These are phyloP conservation scores for Talaromyces marneffei DNA, from an alignment of 2,329 filamentous ascomycete genomes.

Conservation along the genomic window DNA sequence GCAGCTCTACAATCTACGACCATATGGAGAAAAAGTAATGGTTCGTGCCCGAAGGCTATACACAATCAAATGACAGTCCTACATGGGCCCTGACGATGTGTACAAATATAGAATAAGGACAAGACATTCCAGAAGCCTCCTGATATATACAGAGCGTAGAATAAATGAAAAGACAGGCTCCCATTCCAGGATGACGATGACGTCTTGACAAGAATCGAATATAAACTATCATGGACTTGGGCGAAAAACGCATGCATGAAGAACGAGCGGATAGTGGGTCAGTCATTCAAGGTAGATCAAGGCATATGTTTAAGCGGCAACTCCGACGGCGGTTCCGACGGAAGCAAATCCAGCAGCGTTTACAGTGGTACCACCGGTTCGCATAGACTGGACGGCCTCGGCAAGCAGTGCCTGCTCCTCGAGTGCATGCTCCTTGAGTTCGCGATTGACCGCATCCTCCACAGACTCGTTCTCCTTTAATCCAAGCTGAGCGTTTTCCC, in stretches of 20 bases:
- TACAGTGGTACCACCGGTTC: slow-evolving; percentile 13
- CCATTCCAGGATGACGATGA: neutral
- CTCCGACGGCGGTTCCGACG: slow-evolving; percentile 24
- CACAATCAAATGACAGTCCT: slow-evolving; percentile 11
- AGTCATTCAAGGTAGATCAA: neutral
- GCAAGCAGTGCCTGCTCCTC: slow-evolving; percentile 11
- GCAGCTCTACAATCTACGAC: neutral
- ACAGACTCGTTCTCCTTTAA: slow-evolving; percentile 55
- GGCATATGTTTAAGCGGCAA: slow-evolving; percentile 18
- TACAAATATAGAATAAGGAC: slow-evolving; percentile 13
- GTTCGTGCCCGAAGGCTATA: neutral
- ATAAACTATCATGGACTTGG: neutral
- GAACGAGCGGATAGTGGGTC: slow-evolving; percentile 4
- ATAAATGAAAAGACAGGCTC: slow-evolving; percentile 1
- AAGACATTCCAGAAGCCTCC: slow-evolving; percentile 3
- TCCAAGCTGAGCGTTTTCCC: slow-evolving; percentile 84
- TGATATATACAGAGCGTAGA: neutral
- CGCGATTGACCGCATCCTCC: slow-evolving; percentile 50
- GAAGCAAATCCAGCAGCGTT: slow-evolving; percentile 11
- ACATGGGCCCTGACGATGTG: slow-evolving; percentile 13
- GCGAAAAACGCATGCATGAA: neutral
- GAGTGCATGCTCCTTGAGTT: slow-evolving; percentile 22
- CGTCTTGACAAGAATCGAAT: slow-evolving; percentile 12
- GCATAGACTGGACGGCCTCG: slow-evolving; percentile 10
- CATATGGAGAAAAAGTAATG: neutral